Evolutionary conservation across 805 yeast species (phyloP).

Genomic region (Schwanniomyces pseudopolymorphus): DNA sequence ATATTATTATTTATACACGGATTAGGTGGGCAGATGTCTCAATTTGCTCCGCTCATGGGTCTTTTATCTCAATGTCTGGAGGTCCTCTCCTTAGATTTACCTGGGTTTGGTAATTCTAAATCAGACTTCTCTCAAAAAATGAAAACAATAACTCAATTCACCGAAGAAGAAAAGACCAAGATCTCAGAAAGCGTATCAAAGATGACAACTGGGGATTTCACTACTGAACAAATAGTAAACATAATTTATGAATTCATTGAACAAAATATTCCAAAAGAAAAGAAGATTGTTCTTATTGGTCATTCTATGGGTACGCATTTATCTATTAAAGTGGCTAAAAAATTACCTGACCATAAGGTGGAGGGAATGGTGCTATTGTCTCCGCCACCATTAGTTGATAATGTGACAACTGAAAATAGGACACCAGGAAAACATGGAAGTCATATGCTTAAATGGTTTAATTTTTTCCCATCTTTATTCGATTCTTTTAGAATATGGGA

Average conservation of each 20-base stretch:
- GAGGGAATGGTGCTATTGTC: slow-evolving; percentile 51
- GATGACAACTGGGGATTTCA: slow-evolving; percentile 43
- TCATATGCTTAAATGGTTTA: slow-evolving; percentile 27
- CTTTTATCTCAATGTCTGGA: slow-evolving; percentile 61
- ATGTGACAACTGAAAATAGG: slow-evolving; percentile 8
- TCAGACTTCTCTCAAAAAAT: slow-evolving; percentile 11
- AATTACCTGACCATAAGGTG: slow-evolving; percentile 35
- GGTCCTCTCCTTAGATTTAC: slow-evolving; percentile 73
- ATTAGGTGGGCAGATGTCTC: slow-evolving; percentile 84
- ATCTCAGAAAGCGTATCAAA: slow-evolving; percentile 27
- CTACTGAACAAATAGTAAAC: slow-evolving; percentile 40
- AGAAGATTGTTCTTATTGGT: slow-evolving; percentile 54
- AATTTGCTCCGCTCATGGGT: slow-evolving; percentile 73
- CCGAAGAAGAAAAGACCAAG: slow-evolving; percentile 29
- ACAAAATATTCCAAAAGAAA: slow-evolving; percentile 37
- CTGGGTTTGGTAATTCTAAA: slow-evolving; percentile 76
- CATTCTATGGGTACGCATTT: slow-evolving; percentile 76
- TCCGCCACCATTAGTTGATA: slow-evolving; percentile 44
- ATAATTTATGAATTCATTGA: slow-evolving; percentile 37
- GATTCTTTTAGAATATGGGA: slow-evolving; percentile 58
- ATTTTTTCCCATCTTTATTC: slow-evolving; percentile 46
- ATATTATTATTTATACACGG: slow-evolving; percentile 77
- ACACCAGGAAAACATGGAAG: slow-evolving; percentile 1
- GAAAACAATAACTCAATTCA: slow-evolving; percentile 19
- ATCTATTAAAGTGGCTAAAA: slow-evolving; percentile 43